These are phyloP conservation scores for Physaria fendleri DNA, from an alignment of 345 rosid species.

Conservation along the genomic window DNA sequence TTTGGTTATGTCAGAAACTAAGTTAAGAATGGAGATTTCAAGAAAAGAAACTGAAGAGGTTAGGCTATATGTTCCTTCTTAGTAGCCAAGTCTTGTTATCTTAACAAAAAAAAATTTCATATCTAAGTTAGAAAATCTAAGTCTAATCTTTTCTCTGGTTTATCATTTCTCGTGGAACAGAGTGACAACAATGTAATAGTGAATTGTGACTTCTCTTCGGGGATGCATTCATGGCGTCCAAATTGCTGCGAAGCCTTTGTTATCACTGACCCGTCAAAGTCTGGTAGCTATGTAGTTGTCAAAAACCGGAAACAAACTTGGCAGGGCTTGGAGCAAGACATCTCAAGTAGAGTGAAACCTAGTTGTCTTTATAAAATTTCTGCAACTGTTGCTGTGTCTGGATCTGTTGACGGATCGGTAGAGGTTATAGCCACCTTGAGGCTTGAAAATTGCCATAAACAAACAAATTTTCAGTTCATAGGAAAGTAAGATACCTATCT, in stretches of 20 bases:
- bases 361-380: slow-evolving; percentile 52
- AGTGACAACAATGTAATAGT: slow-evolving; percentile 42
- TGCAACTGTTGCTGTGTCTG: slow-evolving; percentile 60
- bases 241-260: slow-evolving; percentile 71
- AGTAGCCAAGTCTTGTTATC: slow-evolving; percentile 6
- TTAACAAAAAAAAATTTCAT: no score
- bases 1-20: slow-evolving; percentile 13
- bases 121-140: slow-evolving; percentile 2
- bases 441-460: slow-evolving; percentile 43
- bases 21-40: slow-evolving; percentile 24
- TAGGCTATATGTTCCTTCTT: slow-evolving; percentile 15
- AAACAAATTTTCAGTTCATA: slow-evolving; percentile 48
- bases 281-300: slow-evolving; percentile 46
- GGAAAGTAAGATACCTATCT: slow-evolving; percentile 49
- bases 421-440: slow-evolving; percentile 78
- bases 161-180: neutral
- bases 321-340: slow-evolving; percentile 96
- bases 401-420: slow-evolving; percentile 50
- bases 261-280: slow-evolving; percentile 34
- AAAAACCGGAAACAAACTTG: slow-evolving; percentile 67
- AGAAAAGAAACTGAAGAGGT: slow-evolving; percentile 22
- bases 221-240: slow-evolving; percentile 66
- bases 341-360: slow-evolving; percentile 52
- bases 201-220: slow-evolving; percentile 72
- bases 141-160: neutral